Conservation (phyloP, 306 rosid genomes). For the Delonix regia region DNA sequence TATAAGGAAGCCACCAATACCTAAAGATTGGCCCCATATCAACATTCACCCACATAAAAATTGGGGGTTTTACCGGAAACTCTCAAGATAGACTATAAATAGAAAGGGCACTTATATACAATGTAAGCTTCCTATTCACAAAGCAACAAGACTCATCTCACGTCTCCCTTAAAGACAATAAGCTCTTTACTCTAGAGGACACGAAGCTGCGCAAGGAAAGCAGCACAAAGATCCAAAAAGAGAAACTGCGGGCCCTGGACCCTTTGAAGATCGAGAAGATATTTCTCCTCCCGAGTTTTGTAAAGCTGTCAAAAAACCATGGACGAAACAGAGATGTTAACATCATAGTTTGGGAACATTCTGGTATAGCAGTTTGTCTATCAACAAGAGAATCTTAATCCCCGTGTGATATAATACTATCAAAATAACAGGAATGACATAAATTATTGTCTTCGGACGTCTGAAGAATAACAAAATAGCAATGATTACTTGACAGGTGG, state of each 20-base stretch:
- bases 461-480: neutral
- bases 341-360: slow-evolving; percentile 3
- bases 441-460: neutral
- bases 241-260: slow-evolving; percentile 92
- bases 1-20: slow-evolving; percentile 34
- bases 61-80: slow-evolving; percentile 35
- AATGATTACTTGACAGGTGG: neutral
- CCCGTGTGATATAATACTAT: neutral
- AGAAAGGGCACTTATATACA: slow-evolving; percentile 50
- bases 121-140: slow-evolving; percentile 49
- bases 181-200: slow-evolving; percentile 52
- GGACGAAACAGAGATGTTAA: slow-evolving; percentile 29
- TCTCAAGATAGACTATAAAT: slow-evolving; percentile 18
- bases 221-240: slow-evolving; percentile 93
- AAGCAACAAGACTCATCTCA: slow-evolving; percentile 34
- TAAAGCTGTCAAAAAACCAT: slow-evolving; percentile 64
- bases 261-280: slow-evolving; percentile 91
- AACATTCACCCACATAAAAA: slow-evolving; percentile 57
- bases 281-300: slow-evolving; percentile 88
- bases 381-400: slow-evolving; percentile 8
- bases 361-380: neutral
- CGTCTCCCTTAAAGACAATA: slow-evolving; percentile 33
- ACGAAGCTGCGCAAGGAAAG: slow-evolving; percentile 86
- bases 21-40: slow-evolving; percentile 41
- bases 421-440: neutral